Evolutionary conservation across 192 early-diverging fungal genomes (phyloP).

Genomic region (Globomyces pollinis-pini): DNA sequence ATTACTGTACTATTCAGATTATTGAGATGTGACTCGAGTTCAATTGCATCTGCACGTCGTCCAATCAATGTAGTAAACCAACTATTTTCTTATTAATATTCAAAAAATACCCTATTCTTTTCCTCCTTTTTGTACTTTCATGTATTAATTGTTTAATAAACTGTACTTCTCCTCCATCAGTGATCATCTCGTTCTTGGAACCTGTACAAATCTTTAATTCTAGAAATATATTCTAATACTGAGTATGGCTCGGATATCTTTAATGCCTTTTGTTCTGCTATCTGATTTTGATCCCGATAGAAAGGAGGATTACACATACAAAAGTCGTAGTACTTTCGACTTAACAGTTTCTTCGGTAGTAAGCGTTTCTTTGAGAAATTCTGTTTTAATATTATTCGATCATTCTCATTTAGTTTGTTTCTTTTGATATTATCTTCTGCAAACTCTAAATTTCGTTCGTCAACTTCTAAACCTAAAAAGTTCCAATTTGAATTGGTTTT

Average conservation of each 20-base stretch:
- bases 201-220: too few relatives aligned
- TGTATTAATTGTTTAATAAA: constrained; percentile 12
- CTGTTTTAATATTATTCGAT: neutral
- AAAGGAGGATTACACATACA: constrained; percentile 26
- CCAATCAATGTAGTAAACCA: constrained; percentile 10
- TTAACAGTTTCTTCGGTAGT: neutral
- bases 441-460: constrained; percentile 17
- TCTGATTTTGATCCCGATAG: constrained; percentile 5
- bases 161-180: constrained; percentile 15
- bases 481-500: constrained; percentile 6
- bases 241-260: neutral
- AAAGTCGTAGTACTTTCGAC: constrained; percentile 7
- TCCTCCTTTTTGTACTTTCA: constrained; percentile 9
- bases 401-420: constrained; percentile 5
- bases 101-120: neutral
- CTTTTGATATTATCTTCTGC: constrained; percentile 15
- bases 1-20: too few relatives aligned
- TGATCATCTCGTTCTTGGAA: constrained; percentile 7
- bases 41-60: neutral
- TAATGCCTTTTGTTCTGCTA: neutral
- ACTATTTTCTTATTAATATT: neutral
- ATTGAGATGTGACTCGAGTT: neutral
- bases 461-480: constrained; percentile 17
- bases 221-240: too few relatives aligned
- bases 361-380: neutral